Conservation (phyloP, 306 rosid species). For the Quercus bicolor region DNA sequence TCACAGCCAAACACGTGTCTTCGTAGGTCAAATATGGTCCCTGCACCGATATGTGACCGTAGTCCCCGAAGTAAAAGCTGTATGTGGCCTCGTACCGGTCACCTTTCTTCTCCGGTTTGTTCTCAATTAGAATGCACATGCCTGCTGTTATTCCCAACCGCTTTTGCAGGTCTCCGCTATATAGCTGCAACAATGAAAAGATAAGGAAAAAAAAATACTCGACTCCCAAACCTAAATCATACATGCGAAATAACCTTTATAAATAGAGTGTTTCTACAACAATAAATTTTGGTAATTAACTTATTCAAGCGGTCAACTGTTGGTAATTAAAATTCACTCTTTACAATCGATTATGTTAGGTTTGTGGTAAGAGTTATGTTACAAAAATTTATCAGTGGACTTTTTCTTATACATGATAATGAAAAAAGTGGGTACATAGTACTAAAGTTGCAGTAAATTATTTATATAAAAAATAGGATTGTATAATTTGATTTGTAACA, state of each 20-base stretch:
- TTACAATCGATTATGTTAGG: too few species aligned
- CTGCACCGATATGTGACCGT: constrained; percentile 62
- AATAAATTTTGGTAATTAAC: too few species aligned
- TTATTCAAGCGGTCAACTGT: too few species aligned
- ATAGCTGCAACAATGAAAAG: constrained; percentile 24
- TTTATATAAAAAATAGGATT: too few species aligned
- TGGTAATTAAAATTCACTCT: too few species aligned
- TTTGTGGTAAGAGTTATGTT: too few species aligned
- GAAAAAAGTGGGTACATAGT: too few species aligned
- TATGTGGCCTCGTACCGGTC: constrained; percentile 57
- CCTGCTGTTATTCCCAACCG: constrained; percentile 61
- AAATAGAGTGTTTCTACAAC: too few species aligned
- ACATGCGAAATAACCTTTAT: neutral
- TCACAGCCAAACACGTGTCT: constrained; percentile 53
- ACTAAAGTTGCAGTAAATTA: too few species aligned
- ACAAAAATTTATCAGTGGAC: too few species aligned
- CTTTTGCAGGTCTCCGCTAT: constrained; percentile 52
- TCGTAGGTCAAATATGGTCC: constrained; percentile 63
- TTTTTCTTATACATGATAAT: too few species aligned
- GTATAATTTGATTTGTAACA: neutral
- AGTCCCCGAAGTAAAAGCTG: constrained; percentile 68
- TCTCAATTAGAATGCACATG: constrained; percentile 47
- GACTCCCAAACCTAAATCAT: neutral
- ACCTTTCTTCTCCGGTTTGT: constrained; percentile 59
- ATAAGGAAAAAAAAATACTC: neutral